These are phyloP conservation scores for Rubroshorea leprosula DNA, from an alignment of 345 rosid species.

Conservation along the genomic window DNA sequence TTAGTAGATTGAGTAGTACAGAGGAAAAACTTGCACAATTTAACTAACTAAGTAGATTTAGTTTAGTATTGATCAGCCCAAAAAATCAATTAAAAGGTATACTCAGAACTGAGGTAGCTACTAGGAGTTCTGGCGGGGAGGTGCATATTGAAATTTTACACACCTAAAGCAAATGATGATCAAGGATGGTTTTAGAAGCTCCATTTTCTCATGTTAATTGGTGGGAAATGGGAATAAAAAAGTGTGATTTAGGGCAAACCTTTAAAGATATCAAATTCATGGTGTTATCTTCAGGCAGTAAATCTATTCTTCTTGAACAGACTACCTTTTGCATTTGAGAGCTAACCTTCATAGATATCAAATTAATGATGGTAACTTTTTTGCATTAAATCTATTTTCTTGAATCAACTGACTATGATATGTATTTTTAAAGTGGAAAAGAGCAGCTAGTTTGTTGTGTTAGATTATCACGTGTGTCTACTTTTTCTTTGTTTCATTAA, in stretches of 20 bases:
- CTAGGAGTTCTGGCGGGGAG: not conserved
- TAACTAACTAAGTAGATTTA: not conserved
- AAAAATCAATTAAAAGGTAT: not conserved
- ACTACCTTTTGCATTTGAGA: not conserved
- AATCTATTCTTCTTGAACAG: not conserved
- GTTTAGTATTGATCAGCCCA: not conserved
- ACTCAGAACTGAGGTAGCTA: not conserved
- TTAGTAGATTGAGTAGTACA: constrained; percentile 4
- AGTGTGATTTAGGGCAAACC: not conserved
- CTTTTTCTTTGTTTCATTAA: not conserved
- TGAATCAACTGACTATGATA: too few relatives aligned
- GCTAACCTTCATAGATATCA: too few relatives aligned
- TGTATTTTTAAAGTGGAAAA: too few relatives aligned
- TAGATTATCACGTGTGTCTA: too few relatives aligned
- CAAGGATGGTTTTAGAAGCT: not conserved
- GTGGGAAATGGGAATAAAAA: not conserved
- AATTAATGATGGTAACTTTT: not conserved
- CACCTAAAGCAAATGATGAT: not conserved
- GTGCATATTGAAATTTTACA: not conserved
- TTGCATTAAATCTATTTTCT: too few relatives aligned
- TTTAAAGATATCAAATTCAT: not conserved
- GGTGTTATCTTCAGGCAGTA: not conserved
- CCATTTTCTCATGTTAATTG: not conserved
- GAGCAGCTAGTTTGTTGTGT: too few relatives aligned
- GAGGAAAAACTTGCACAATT: not conserved